Base-by-base conservation (phyloP, 2,329 filamentous ascomycete species). In the Mycosphaerella arachidis region DNA sequence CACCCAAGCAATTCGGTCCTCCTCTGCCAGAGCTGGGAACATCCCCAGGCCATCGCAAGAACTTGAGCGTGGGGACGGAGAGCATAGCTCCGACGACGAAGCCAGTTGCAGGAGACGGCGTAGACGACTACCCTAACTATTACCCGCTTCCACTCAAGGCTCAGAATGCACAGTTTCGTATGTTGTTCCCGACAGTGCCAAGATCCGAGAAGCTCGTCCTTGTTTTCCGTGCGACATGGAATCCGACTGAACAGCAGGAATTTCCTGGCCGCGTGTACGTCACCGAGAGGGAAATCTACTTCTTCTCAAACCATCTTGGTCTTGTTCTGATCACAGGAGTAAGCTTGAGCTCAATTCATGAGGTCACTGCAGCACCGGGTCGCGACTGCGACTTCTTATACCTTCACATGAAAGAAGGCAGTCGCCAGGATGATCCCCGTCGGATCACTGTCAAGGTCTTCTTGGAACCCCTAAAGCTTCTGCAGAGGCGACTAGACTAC, bases 251-350 rank as follows among this genome's bases (percentile, higher is more conserved):
- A 56, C 83, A 86, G 66, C 87, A 90, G 74, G 87, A 90, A 62
- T 91, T 97, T 61, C 87, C 88, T 8, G 88, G 94, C 0, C 86
- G 94, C 56, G 86, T 96, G 27, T 99, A 95, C 73, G 87, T 96
- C 61, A 97, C 93, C 0, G 82, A 88, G 0, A 86, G 88, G 63
- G 89, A 92, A 65, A 86, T 99, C 73, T 97, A 96, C 74, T 97
- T 99, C 72, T 99, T 97, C 76, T 95, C 92, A 68, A 90, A 97
- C 70, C 90, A 97, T 71, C 86, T 97, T 73, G 94, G 94, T 6
- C 82, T 99, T 6, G 89, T 97, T 0, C 82, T 96, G 37, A 90
- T 93, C 1, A 93, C 92, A 54, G 85, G 85, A 16, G 85, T 95
- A 54, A 86, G 83, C 57, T 80, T 99, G 59, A 83, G 87, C 57